Evolutionary conservation across 352 stramenopile genomes (phyloP).

Genomic region (Phytopythium mirpurense): DNA sequence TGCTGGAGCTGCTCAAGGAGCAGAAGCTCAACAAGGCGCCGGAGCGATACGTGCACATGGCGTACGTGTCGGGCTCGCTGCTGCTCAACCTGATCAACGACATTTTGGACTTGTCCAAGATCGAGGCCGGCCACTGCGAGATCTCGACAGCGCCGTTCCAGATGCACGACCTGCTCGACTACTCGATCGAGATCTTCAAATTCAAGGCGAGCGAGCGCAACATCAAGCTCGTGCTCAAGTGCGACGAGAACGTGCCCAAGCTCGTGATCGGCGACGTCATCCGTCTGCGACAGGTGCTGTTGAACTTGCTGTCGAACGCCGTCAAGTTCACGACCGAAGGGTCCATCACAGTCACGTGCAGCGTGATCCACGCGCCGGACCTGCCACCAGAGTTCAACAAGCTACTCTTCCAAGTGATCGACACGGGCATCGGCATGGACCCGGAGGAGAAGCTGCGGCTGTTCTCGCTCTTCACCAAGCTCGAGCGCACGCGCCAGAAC

Average conservation of each 20-base stretch:
- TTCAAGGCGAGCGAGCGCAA: conserved; percentile 74
- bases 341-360: conserved; percentile 67
- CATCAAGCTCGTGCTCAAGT: conserved; percentile 71
- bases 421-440: conserved; percentile 67
- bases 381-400: conserved; percentile 51
- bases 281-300: conserved; percentile 58
- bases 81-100: conserved; percentile 79
- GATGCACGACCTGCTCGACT: conserved; percentile 67
- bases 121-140: conserved; percentile 87
- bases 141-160: conserved; percentile 73
- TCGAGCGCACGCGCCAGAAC: conserved; percentile 60
- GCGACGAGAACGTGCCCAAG: conserved; percentile 41
- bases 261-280: conserved; percentile 55
- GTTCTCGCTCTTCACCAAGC: conserved; percentile 64
- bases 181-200: conserved; percentile 81
- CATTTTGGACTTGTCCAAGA: conserved; percentile 87
- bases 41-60: conserved; percentile 66
- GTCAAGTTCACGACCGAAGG: conserved; percentile 81
- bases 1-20: conserved; percentile 65
- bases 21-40: conserved; percentile 56
- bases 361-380: conserved; percentile 43
- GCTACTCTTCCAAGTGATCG: conserved; percentile 65
- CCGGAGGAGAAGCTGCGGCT: conserved; percentile 52
- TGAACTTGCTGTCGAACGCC: conserved; percentile 74
- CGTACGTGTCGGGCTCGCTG: conserved; percentile 59